Base-by-base conservation (phyloP, 2,329 filamentous ascomycete genomes). In the Aureobasidium uvarum region DNA sequence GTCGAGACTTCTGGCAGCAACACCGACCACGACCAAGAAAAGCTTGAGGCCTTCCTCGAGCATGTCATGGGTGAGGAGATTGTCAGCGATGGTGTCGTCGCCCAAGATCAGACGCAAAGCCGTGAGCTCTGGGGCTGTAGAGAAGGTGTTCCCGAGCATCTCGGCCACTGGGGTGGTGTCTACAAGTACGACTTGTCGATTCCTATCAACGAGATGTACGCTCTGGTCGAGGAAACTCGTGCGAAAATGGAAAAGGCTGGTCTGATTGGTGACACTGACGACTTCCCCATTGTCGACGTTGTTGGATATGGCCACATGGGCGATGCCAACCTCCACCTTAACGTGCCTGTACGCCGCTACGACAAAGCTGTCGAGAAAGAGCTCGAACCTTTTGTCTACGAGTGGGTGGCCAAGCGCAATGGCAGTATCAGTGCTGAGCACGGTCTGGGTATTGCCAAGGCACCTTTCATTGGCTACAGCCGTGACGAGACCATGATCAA, bases 171-270 rank as follows among this genome's bases (percentile, higher is more conserved):
- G 79, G 96, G 95, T 66, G 95, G 93, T 51, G 93, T 95, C 10
- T 99, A 99, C 85, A 99, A 99, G 80, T 99, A 99, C 77, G 95
- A 99, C 74, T 84, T 99, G 38, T 98, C 95, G 7, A 96, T 99
- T 70, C 95, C 95, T 1, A 84, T 99, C 33, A 79, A 85, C 14
- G 89, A 96, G 70, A 86, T 99, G 72, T 99, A 99, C 79, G 82
- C 85, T 71, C 83, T 99, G 36, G 95, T 99, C 36, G 90, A 95
- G 69, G 95, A 98, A 71, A 89, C 88, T 25, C 85, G 89, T 68
- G 86, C 85, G 62, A 87, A 88, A 62, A 84, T 99, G 69, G 83
- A 84, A 1, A 83, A 87, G 63, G 88, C 88, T 38, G 92, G 92
- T 0, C 83, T 98, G 2, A 82, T 96, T 46, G 77, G 79, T 56